Evolutionary conservation across 768 basidiomycete species (phyloP).

Genomic region (Hygrocybe punicea): DNA sequence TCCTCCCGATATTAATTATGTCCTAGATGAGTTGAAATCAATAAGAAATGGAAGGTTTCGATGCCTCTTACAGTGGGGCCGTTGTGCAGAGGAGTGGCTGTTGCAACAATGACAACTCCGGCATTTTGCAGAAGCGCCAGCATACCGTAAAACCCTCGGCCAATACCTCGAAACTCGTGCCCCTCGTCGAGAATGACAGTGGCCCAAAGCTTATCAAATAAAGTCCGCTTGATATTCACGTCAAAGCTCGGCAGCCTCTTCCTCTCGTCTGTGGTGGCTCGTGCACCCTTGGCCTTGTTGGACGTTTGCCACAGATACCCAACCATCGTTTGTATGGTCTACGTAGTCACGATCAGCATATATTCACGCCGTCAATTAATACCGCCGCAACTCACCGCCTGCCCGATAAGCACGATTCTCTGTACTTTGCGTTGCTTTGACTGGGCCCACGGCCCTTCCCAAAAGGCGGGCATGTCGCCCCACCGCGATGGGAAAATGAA

Average conservation of each 20-base stretch:
- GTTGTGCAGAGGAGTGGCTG: neutral
- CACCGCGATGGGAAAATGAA: neutral
- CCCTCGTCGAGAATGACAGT: slow-evolving; percentile 11
- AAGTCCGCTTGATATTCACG: too few relatives aligned
- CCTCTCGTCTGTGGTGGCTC: too few relatives aligned
- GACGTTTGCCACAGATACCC: too few relatives aligned
- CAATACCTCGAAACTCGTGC: slow-evolving; percentile 12
- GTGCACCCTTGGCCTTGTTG: too few relatives aligned
- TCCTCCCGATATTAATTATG: neutral
- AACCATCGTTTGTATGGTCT: too few relatives aligned
- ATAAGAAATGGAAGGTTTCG: neutral
- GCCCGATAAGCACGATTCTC: neutral
- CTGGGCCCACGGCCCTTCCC: neutral
- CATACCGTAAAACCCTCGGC: slow-evolving; percentile 6
- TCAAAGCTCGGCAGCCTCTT: too few relatives aligned
- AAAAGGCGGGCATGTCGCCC: neutral
- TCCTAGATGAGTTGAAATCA: neutral
- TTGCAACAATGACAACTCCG: neutral
- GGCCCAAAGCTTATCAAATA: slow-evolving; percentile 7
- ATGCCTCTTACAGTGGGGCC: too few relatives aligned
- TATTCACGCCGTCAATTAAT: neutral
- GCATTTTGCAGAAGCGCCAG: neutral
- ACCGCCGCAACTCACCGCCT: neutral
- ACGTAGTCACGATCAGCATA: neutral
- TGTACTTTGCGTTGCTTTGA: neutral